Conservation (phyloP, 306 rosid genomes). For the Oemleria cerasiformis region DNA sequence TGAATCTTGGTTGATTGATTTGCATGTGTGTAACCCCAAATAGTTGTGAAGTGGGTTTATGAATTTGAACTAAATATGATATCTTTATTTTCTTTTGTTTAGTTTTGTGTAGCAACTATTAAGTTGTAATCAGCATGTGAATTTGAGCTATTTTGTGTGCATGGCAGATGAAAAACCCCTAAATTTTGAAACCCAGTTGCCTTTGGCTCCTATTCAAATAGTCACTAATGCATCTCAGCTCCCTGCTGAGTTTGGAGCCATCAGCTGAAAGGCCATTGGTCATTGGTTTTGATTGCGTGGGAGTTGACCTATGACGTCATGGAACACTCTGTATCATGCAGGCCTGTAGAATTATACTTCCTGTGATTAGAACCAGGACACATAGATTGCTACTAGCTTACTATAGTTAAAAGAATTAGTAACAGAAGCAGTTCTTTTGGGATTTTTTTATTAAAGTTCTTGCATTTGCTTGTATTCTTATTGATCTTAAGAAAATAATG, state of each 20-base stretch:
- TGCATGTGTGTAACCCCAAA: not conserved
- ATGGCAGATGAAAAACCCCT: conserved; percentile 45
- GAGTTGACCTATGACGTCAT: conserved; percentile 78
- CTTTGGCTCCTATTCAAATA: conserved; percentile 54
- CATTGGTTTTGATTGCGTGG: conserved; percentile 91
- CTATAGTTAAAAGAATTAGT: not conserved
- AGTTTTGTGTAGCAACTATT: not conserved
- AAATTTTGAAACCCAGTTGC: conserved; percentile 36
- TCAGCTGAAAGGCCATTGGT: conserved; percentile 49
- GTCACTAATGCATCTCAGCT: conserved; percentile 78
- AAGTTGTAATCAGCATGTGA: not conserved
- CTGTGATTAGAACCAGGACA: not conserved
- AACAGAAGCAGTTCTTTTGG: not conserved
- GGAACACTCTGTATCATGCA: conserved; percentile 88
- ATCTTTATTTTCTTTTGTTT: not conserved
- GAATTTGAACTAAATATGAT: not conserved
- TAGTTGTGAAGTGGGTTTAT: not conserved
- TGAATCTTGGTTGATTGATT: conserved; percentile 11
- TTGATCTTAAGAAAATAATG: not conserved
- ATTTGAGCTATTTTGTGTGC: not conserved
- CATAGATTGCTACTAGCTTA: not conserved
- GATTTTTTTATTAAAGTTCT: not conserved
- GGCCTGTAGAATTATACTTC: conserved; percentile 33
- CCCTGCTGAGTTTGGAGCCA: conserved; percentile 77
- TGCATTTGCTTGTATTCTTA: not conserved